Percentiles rank a stretch among this genome's conserved stretches.
phyloP scores from a whole-genome alignment of 208 protist species.

The Strigomonas oncopelti region DNA sequence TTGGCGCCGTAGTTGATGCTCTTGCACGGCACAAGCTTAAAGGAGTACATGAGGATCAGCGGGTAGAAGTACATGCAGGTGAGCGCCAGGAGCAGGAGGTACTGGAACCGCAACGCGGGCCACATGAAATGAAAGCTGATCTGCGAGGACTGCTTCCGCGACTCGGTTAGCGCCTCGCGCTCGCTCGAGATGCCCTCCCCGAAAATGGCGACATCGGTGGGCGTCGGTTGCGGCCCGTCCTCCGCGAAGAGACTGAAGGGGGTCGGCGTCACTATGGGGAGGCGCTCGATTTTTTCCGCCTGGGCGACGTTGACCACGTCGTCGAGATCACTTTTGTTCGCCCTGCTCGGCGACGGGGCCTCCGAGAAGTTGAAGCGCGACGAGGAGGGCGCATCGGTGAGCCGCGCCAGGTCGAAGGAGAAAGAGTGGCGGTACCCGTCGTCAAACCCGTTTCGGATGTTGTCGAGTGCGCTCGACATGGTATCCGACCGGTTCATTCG shows the following conservation, averaged over 20 bases:
- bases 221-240: constrained; percentile 19
- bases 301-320: not conserved
- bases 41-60: constrained; percentile 20
- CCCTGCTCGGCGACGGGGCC: not conserved
- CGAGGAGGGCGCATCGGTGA: not conserved
- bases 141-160: not conserved
- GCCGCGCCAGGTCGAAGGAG: not conserved
- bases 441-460: not conserved
- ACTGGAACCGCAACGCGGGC: constrained; percentile 23
- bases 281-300: constrained; percentile 1
- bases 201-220: constrained; percentile 4
- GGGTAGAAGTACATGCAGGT: constrained; percentile 30
- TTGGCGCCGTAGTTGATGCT: constrained; percentile 12
- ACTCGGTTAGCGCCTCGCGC: not conserved
- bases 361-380: not conserved
- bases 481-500: not conserved
- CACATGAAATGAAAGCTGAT: constrained; percentile 18
- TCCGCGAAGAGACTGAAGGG: constrained; percentile 32
- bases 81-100: constrained; percentile 18
- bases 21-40: constrained; percentile 29
- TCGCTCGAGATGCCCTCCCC: constrained; percentile 3
- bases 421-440: not conserved
- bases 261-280: constrained; percentile 26
- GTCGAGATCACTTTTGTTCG: not conserved
- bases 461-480: constrained; percentile 8